phyloP scores from a whole-genome alignment of 1,284 basidiomycete species.

The Cutaneotrichosporon spelunceum region DNA sequence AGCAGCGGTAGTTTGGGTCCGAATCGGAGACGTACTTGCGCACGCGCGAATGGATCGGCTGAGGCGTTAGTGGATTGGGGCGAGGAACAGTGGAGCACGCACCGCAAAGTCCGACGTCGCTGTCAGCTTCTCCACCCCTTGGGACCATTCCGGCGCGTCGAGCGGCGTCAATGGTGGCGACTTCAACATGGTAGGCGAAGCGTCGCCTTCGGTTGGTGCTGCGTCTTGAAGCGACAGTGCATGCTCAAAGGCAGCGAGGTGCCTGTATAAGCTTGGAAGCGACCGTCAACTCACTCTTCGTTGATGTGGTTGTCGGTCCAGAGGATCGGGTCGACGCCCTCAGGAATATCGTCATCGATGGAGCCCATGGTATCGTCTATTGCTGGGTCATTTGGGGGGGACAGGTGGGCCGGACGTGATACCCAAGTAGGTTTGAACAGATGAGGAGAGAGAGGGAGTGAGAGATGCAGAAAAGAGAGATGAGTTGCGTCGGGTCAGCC shows the following conservation, averaged over 20 bases:
- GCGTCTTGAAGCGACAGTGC: conserved; percentile 45
- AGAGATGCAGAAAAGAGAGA: not conserved
- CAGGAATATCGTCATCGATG: conserved; percentile 7
- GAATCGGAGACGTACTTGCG: conserved; percentile 30
- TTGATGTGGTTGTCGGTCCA: conserved; percentile 63
- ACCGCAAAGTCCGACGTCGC: conserved; percentile 85
- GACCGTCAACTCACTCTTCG: conserved; percentile 58
- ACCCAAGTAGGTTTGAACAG: not conserved
- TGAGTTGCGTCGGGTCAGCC: not conserved
- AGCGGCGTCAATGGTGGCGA: conserved; percentile 27
- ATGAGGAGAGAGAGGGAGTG: not conserved
- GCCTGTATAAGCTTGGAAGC: conserved; percentile 27
- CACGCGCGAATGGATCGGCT: conserved; percentile 77
- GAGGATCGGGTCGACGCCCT: conserved; percentile 25
- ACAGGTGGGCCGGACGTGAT: no score
- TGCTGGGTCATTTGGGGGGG: not conserved
- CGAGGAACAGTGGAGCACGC: conserved; percentile 15
- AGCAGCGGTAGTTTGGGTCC: not conserved
- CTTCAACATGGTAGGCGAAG: conserved; percentile 31
- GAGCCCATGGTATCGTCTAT: not conserved
- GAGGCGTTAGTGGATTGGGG: conserved; percentile 4
- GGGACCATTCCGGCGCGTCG: conserved; percentile 17
- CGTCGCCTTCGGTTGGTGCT: conserved; percentile 31
- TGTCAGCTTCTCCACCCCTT: conserved; percentile 66
- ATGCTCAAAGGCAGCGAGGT: conserved; percentile 46